These are phyloP conservation scores for Cyclotella cryptica DNA, from an alignment of 108 stramenopile genomes.

Conservation along the genomic window DNA sequence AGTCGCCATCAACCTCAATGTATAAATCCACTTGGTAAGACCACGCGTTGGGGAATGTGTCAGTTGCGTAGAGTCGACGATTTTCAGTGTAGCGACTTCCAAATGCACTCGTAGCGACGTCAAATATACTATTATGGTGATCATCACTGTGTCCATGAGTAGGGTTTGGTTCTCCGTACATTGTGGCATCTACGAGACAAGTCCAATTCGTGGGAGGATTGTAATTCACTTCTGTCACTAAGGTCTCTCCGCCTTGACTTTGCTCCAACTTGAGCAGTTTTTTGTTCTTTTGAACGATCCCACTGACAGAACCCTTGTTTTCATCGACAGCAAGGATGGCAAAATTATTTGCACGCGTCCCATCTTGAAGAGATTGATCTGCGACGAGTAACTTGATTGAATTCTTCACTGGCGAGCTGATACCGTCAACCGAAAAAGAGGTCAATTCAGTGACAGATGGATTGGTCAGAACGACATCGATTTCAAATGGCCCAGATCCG, in stretches of 20 bases:
- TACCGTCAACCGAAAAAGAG: not conserved
- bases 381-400: not conserved
- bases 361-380: not conserved
- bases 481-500: not conserved
- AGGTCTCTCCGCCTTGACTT: not conserved
- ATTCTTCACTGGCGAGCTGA: not conserved
- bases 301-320: not conserved
- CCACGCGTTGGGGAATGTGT: not conserved
- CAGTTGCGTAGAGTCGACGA: not conserved
- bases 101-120: not conserved
- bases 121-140: not conserved
- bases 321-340: conserved; percentile 17
- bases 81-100: not conserved
- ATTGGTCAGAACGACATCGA: not conserved
- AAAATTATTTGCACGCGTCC: not conserved
- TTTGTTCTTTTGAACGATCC: conserved; percentile 4
- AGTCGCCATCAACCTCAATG: conserved; percentile 24
- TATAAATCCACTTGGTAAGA: conserved; percentile 28
- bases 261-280: conserved; percentile 3
- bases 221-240: conserved; percentile 2
- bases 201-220: conserved; percentile 14
- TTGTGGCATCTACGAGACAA: not conserved
- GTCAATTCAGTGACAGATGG: conserved; percentile 1
- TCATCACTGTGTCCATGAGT: not conserved
- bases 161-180: not conserved